Percentiles rank a stretch among this genome's conserved stretches.
phyloP scores from a whole-genome alignment of 495 filamentous ascomycete genomes.

The Xylaria castorea region DNA sequence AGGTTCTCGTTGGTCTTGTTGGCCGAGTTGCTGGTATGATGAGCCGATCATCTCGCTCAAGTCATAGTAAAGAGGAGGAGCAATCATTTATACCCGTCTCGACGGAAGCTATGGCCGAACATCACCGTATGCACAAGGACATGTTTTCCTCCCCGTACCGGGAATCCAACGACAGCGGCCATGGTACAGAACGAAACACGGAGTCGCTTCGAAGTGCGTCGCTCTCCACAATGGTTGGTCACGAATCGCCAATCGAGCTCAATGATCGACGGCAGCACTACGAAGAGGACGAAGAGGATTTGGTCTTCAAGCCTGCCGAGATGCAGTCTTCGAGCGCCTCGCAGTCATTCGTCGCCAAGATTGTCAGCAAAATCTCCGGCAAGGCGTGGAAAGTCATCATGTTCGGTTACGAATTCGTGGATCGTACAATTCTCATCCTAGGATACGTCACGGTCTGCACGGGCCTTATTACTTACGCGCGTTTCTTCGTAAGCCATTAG shows the following conservation, averaged over 20 bases:
- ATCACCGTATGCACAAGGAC: constrained; percentile 50
- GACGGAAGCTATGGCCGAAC: constrained; percentile 68
- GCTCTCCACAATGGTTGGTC: constrained; percentile 60
- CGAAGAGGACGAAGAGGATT: constrained; percentile 50
- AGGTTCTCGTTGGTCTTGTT: constrained; percentile 72
- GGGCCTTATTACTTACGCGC: constrained; percentile 63
- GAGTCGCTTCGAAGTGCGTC: constrained; percentile 71
- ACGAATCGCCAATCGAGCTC: constrained; percentile 59
- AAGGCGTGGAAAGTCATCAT: constrained; percentile 52
- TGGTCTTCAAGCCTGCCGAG: constrained; percentile 43
- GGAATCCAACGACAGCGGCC: constrained; percentile 86
- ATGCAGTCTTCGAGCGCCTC: constrained; percentile 40
- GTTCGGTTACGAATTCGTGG: constrained; percentile 51
- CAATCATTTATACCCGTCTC: constrained; percentile 72
- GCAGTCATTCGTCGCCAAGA: constrained; percentile 39
- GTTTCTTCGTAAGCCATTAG: constrained; percentile 61
- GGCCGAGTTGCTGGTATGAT: constrained; percentile 54
- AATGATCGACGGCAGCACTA: constrained; percentile 59
- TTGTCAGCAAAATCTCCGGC: constrained; percentile 47
- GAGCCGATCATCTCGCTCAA: constrained; percentile 28
- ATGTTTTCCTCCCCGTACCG: constrained; percentile 60
- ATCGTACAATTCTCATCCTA: constrained; percentile 57
- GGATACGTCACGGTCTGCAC: constrained; percentile 66
- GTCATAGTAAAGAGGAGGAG: constrained; percentile 46
- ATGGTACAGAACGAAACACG: constrained; percentile 78